Evolutionary conservation across 169 alveolate species (phyloP).

Genomic region (Miamiensis avidus): DNA sequence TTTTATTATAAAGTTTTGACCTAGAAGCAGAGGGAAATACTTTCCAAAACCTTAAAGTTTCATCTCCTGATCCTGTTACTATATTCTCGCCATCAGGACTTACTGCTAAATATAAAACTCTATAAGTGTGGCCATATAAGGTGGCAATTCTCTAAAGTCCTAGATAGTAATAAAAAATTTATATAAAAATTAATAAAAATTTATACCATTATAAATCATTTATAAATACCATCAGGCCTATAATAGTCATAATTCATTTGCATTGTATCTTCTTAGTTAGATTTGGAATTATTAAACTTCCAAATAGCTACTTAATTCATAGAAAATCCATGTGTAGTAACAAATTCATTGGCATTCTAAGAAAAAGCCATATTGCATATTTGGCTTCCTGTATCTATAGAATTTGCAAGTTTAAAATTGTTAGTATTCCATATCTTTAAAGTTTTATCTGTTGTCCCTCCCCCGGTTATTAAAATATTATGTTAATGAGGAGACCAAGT

Average conservation of each 20-base stretch:
- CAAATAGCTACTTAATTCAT: slow-evolving; percentile 72
- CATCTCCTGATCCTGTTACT: slow-evolving; percentile 85
- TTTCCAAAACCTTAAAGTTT: slow-evolving; percentile 86
- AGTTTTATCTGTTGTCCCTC: slow-evolving; percentile 79
- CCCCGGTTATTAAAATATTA: slow-evolving; percentile 69
- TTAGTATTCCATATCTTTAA: slow-evolving; percentile 73
- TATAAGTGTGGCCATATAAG: slow-evolving; percentile 70
- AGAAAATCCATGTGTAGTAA: slow-evolving; percentile 80
- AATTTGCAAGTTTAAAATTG: slow-evolving; percentile 32
- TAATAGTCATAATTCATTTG: background rate
- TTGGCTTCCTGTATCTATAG: slow-evolving; percentile 71
- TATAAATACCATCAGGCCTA: background rate
- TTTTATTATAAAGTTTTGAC: background rate
- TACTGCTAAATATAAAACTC: slow-evolving; percentile 73
- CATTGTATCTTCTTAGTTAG: background rate
- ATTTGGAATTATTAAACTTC: slow-evolving; percentile 37
- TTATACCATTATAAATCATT: too few relatives aligned
- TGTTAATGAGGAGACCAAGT: slow-evolving; percentile 77
- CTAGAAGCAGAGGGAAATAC: slow-evolving; percentile 51
- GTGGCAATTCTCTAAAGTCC: slow-evolving; percentile 56
- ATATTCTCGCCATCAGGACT: slow-evolving; percentile 76
- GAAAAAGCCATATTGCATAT: slow-evolving; percentile 75
- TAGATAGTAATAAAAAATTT: slow-evolving; percentile 35
- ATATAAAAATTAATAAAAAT: too few relatives aligned
- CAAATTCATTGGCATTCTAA: slow-evolving; percentile 68